A percentile compares a stretch with the other conserved stretches of the same genome.
phyloP scores from a whole-genome alignment of 345 rosid species.

The Diplotaxis tenuifolia region DNA sequence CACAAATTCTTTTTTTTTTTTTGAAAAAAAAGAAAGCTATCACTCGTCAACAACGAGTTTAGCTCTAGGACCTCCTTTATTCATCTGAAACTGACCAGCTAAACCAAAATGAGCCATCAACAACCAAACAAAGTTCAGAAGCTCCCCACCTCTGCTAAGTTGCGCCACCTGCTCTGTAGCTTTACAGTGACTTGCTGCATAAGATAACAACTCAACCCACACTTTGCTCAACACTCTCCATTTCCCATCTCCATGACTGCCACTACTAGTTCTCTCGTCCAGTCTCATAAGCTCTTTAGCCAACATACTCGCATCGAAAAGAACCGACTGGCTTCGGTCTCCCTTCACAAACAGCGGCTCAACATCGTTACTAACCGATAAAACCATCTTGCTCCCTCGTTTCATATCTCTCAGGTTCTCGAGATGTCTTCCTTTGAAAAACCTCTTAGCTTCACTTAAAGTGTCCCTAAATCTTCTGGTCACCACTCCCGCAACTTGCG shows the following conservation, averaged over 20 bases:
- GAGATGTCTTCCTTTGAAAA: conserved; percentile 10
- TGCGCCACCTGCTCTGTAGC: conserved; percentile 40
- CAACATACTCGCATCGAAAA: conserved; percentile 32
- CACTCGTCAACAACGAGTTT: conserved; percentile 44
- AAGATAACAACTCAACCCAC: conserved; percentile 46
- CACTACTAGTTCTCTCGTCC: too few relatives aligned
- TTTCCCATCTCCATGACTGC: conserved; percentile 11
- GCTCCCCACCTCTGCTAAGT: conserved; percentile 42
- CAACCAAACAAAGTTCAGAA: conserved; percentile 40
- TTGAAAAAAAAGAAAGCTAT: background rate
- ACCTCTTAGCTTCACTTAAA: conserved; percentile 17
- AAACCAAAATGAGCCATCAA: conserved; percentile 47
- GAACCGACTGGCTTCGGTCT: conserved; percentile 33
- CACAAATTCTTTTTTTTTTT: background rate
- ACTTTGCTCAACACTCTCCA: conserved; percentile 42
- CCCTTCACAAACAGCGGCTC: conserved; percentile 15
- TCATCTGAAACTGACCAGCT: conserved; percentile 53
- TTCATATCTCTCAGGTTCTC: background rate
- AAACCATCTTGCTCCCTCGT: background rate
- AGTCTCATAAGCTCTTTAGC: conserved; percentile 21
- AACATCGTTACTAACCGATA: background rate
- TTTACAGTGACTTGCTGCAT: conserved; percentile 38
- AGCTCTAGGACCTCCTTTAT: conserved; percentile 50
- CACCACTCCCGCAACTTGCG: conserved; percentile 35
- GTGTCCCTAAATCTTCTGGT: conserved; percentile 37